Percentiles rank a stretch among this genome's conserved stretches.
Conservation (phyloP, 2,329 filamentous ascomycete species). For the Talaromyces pinophilus region DNA sequence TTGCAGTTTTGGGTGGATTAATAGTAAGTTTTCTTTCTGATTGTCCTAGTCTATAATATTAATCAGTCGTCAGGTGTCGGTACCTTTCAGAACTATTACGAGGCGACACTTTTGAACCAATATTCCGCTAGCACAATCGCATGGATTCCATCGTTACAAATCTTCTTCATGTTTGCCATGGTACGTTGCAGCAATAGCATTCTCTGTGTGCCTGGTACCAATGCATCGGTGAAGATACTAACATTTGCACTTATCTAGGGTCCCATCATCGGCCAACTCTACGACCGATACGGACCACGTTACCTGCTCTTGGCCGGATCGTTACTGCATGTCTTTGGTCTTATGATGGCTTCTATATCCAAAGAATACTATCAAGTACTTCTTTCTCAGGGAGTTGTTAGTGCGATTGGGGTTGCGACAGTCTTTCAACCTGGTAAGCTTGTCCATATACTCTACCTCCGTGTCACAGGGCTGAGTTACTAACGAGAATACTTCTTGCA, state of each 20-base stretch:
- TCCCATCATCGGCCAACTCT: slow-evolving; percentile 55
- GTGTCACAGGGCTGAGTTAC: slow-evolving; percentile 41
- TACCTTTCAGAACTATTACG: slow-evolving; percentile 61
- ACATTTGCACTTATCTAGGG: slow-evolving; percentile 29
- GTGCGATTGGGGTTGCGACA: slow-evolving; percentile 53
- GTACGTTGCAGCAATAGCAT: slow-evolving; percentile 2
- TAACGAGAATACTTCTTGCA: slow-evolving; percentile 46
- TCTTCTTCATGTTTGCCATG: slow-evolving; percentile 57
- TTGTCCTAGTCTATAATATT: neutral
- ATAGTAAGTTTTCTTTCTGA: slow-evolving; percentile 37
- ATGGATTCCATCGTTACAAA: slow-evolving; percentile 61
- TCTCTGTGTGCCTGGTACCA: too few species aligned
- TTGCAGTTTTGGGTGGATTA: slow-evolving; percentile 50
- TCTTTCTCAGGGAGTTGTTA: slow-evolving; percentile 57
- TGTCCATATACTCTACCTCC: slow-evolving; percentile 31
- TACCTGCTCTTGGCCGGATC: slow-evolving; percentile 54
- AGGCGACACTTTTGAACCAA: slow-evolving; percentile 47
- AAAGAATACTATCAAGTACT: slow-evolving; percentile 60
- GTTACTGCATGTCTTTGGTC: slow-evolving; percentile 58
- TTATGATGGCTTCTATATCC: slow-evolving; percentile 60
- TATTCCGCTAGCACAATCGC: slow-evolving; percentile 57
- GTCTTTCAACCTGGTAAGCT: slow-evolving; percentile 37
- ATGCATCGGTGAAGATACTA: neutral
- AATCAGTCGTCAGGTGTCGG: slow-evolving; percentile 43
- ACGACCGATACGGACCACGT: slow-evolving; percentile 62